Evolutionary conservation across 2,329 filamentous ascomycete species (phyloP), one percentile per base, ranked within the genome.

Genomic region (Alternaria novae-zelandiae): DNA sequence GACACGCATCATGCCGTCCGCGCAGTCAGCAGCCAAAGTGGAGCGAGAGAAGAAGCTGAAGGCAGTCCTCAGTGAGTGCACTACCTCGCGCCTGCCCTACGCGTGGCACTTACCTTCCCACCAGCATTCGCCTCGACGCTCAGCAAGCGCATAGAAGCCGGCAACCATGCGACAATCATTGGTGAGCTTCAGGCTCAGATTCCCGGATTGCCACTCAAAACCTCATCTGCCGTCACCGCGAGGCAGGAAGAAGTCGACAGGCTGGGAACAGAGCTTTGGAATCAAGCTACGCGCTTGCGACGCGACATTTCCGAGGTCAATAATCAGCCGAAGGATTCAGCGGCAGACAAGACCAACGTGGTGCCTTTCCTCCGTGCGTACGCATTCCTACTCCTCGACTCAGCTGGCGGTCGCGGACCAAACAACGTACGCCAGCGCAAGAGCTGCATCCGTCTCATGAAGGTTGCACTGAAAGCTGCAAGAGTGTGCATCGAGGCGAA

Each of bases 361-460:
- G 21, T 79, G 3, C 67, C 70, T 51, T 63, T 79, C 75, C 78
- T 85, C 6, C 84, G 85, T 43, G 80, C 83, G 6, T 85, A 94
- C 69, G 86, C 91, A 0, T 93, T 92, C 71, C 80, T 90, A 13
- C 78, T 95, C 59, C 82, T 97, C 13, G 88, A 90, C 46, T 81
- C 74, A 2, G 74, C 71, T 25, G 68, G 68, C n/a, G 57, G 64
- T 13, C 70, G 71, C 20, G 59, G 58, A 12, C 58, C 63, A 10
- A 75, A 74, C n/a, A 41, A 17, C 54, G 53, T 59, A 8, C 61
- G 59, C 12, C 66, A 71, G 25, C 65, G 66, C 45, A 77, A 79
- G 62, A 74, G 70, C 50, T 76, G 69, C 15, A 75, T 88, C 28
- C 87, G 91, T 59, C 77, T 93, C 20, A 82, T 93, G 74, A 89